Conservation (phyloP, 257 asterid genomes). For the Voacanga thouarsii region DNA sequence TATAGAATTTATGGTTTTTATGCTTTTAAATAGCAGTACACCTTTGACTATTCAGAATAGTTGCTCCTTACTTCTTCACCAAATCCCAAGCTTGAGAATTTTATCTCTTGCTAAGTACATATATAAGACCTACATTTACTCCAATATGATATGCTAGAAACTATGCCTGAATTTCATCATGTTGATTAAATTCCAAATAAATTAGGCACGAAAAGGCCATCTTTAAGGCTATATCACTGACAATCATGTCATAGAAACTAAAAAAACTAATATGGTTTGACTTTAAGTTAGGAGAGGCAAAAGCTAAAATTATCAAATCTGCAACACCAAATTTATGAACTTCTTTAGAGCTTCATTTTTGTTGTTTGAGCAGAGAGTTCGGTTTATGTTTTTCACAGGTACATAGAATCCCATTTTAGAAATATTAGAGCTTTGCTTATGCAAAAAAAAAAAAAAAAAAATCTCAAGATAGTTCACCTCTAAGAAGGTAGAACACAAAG, state of each 20-base stretch:
- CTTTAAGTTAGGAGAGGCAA: too few species aligned
- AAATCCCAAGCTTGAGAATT: constrained; percentile 42
- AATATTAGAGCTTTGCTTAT: background rate
- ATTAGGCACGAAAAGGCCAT: too few species aligned
- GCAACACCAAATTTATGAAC: background rate
- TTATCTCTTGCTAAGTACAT: too few species aligned
- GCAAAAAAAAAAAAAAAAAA: background rate
- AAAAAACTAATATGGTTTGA: too few species aligned
- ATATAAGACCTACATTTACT: too few species aligned
- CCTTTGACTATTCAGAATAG: constrained; percentile 55
- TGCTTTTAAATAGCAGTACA: background rate
- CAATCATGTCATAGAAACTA: too few species aligned
- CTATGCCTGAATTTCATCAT: too few species aligned
- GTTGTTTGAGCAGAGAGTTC: background rate
- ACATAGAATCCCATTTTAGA: background rate
- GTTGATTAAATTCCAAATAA: too few species aligned
- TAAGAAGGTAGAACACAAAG: background rate
- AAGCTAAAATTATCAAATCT: background rate
- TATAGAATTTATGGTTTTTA: background rate
- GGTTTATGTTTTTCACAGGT: background rate
- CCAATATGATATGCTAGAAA: too few species aligned
- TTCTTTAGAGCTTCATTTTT: background rate
- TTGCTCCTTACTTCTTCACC: constrained; percentile 42
- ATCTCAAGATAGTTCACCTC: background rate
- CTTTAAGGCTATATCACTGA: too few species aligned